Conservation (phyloP, 2,329 filamentous ascomycete genomes). For the Apiospora malaysiana region DNA sequence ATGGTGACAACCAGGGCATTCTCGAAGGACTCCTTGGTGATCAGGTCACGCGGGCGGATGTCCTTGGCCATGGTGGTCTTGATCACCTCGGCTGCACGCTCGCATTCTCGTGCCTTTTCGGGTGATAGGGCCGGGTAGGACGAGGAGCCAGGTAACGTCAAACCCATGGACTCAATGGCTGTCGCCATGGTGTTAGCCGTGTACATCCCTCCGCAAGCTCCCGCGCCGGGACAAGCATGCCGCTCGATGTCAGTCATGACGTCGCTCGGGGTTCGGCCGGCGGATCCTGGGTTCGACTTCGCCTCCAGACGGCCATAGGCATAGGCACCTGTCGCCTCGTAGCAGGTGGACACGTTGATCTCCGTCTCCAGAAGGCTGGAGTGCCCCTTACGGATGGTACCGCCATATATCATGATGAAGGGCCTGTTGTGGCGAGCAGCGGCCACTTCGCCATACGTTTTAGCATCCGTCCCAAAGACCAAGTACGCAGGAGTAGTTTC, state of each 20-base stretch:
- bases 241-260: conserved; percentile 82
- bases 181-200: conserved; percentile 92
- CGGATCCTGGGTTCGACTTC: conserved; percentile 63
- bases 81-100: conserved; percentile 80
- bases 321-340: conserved; percentile 85
- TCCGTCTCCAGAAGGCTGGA: conserved; percentile 74
- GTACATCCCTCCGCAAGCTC: conserved; percentile 82
- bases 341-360: conserved; percentile 87
- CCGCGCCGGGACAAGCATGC: conserved; percentile 75
- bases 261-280: conserved; percentile 71
- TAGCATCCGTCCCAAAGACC: not conserved
- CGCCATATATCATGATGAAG: conserved; percentile 92
- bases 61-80: conserved; percentile 80
- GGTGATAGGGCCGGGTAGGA: conserved; percentile 82
- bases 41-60: conserved; percentile 79
- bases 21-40: conserved; percentile 82
- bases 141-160: conserved; percentile 82
- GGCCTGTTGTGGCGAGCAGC: conserved; percentile 88
- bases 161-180: conserved; percentile 83
- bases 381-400: conserved; percentile 83
- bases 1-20: conserved; percentile 91
- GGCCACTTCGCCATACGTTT: conserved; percentile 55
- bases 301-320: conserved; percentile 77
- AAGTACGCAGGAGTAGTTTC: not conserved
- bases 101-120: conserved; percentile 85